Evolutionary conservation across 2,329 filamentous ascomycete species (phyloP), one percentile per base, ranked within the genome.

Genomic region (Aspergillus awamori): DNA sequence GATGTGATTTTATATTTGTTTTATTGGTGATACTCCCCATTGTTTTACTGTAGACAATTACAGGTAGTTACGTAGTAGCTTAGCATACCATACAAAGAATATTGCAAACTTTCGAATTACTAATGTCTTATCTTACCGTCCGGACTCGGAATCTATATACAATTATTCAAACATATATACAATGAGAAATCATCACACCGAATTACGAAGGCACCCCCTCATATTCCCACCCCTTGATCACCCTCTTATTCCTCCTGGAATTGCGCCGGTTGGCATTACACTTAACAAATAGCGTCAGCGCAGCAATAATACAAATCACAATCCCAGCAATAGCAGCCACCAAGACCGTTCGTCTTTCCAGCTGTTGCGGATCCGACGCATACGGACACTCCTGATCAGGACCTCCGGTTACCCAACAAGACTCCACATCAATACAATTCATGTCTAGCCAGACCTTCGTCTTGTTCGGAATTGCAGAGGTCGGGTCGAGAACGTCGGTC

Each of bases 251-350:
- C 51, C 81, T 80, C 64, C 81, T 79, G 49, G 80, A 83, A 65
- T 82, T 83, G 45, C 80, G 79, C 61, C 86, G 74, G 71, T 89
- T 88, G 4, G 85, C 82, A 63, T 86, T 87, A 69, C 85, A 87
- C 69, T 89, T 89, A 53, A 87, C 83, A 64, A 89, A 86, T 11
- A 88, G 72, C 0, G 86, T 89, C 69, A 89, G 70, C 0, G 81
- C 83, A 0, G 85, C 82, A n/a, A 88, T 73, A 17, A 88, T 77
- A 52, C 88, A 80, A 2, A 89, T 84, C 22, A 90, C 84, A 5
- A 89, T 79, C 5, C 84, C 85, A 1, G 86, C 87, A 22, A 89
- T 82, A 0, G 83, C 84, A 2, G 87, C 86, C 24, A 90, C 83
- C 33, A 88, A 74, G 8, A 90, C 82, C 8, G 81, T 77, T 28